Evolutionary conservation across 164 flowering plant species (phyloP), one percentile per base, ranked within the genome.

Genomic region (Tetracentron sinense): DNA sequence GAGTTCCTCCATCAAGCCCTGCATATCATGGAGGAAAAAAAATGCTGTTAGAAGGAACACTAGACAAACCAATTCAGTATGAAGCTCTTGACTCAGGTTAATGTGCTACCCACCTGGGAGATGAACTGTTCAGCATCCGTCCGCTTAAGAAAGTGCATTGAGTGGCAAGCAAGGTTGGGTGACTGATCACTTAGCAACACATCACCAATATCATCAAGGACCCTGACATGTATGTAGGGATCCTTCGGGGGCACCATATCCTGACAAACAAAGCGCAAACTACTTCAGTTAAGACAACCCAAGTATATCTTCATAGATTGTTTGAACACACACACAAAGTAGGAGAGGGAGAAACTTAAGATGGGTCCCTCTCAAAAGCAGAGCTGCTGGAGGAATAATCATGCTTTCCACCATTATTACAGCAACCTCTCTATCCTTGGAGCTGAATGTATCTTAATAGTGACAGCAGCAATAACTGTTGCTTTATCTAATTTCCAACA

Each of bases 231-330:
- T 61, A 88, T 87, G 73, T 86, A 91, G 3, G 97, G 97, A 80
- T 95, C 97, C 77, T 95, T 95, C 0, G 99, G 97, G 3, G 99
- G 99, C 66, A 95, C 93, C 87, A 83, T 91, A 71, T 95, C 99
- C 99, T 95, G 70, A 6, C 21, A 69, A 68, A 68, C 15, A 50
- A 8, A 20, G 4, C n/a, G 21, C 19, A 53, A 63, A 42, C 54
- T 10, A 42, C 56, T 20, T 27, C 50, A 28, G 44, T 65, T 25
- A 33, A n/a, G 20, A 25, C 52, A 12, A n/a, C 5, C 20, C 44
- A 38, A 38, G 8, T 10, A 38, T 38, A 16, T 1, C 44, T 38
- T 8, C 44, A 38, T 4, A 1, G n/a, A n/a, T n/a, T n/a, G n/a
- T n/a, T n/a, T n/a, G n/a, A n/a, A n/a, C n/a, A n/a, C n/a, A n/a